These are phyloP conservation scores for Fusarium piperis DNA, from an alignment of 2,329 filamentous ascomycete species.

Conservation along the genomic window DNA sequence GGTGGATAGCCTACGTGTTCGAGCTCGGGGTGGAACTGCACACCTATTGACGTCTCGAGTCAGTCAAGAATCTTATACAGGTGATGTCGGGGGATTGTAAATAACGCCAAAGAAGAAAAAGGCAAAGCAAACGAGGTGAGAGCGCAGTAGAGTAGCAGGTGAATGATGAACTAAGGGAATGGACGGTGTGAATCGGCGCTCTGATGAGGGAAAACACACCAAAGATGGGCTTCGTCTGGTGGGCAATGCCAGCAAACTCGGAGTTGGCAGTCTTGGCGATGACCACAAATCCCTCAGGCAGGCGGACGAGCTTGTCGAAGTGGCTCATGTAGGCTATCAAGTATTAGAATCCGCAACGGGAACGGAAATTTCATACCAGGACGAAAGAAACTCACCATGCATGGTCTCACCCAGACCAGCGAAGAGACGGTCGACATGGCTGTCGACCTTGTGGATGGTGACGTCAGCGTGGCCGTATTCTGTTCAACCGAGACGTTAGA, in stretches of 20 bases:
- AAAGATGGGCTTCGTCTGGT: neutral
- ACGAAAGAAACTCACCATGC: neutral
- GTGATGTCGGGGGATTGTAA: neutral
- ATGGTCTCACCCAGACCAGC: neutral
- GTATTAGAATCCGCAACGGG: neutral
- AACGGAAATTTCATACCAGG: neutral
- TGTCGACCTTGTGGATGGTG: neutral
- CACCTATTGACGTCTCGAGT: slow-evolving; percentile 50
- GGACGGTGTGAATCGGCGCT: neutral
- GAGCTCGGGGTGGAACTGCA: slow-evolving; percentile 93
- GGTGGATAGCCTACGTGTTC: slow-evolving; percentile 34
- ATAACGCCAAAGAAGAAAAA: neutral
- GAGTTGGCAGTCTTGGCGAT: slow-evolving; percentile 1
- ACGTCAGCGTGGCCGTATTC: slow-evolving; percentile 1
- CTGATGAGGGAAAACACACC: neutral
- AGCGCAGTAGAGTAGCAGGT: neutral
- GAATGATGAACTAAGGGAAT: neutral
- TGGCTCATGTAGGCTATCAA: neutral
- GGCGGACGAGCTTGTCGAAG: neutral
- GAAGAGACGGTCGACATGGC: slow-evolving; percentile 3
- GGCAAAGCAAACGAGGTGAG: neutral
- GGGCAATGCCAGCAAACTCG: slow-evolving; percentile 2
- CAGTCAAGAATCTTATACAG: neutral
- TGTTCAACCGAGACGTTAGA: neutral
- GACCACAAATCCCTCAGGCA: neutral